Percentiles rank a stretch among this genome's conserved stretches.
Evolutionary conservation across 169 alveolate species (phyloP).

Genomic region (Babesia divergens): DNA sequence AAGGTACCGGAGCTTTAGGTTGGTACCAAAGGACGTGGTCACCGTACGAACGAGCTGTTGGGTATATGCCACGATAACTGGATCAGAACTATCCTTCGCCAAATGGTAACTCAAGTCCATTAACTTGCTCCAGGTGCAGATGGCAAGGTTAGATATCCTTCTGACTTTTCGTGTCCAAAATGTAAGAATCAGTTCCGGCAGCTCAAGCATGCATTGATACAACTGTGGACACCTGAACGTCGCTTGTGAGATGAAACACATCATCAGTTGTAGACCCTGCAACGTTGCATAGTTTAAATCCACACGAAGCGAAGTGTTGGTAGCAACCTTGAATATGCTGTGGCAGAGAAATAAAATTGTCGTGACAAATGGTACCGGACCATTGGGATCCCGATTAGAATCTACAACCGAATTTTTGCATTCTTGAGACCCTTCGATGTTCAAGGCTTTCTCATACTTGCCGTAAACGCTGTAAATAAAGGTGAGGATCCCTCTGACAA

Average conservation of each 20-base stretch:
- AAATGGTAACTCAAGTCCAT: slow-evolving; percentile 7
- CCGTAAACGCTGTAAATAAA: not conserved
- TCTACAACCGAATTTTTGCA: not conserved
- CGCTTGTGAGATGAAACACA: slow-evolving; percentile 16
- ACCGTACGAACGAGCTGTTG: not conserved
- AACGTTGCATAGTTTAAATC: slow-evolving; percentile 38
- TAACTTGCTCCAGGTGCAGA: slow-evolving; percentile 23
- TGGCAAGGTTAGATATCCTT: slow-evolving; percentile 25
- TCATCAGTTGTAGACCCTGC: slow-evolving; percentile 31
- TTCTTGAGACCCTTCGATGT: not conserved
- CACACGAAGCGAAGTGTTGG: slow-evolving; percentile 6
- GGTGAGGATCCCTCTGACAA: slow-evolving; percentile 16
- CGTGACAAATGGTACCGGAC: not conserved
- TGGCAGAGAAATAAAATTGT: not conserved
- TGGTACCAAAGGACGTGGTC: slow-evolving; percentile 17
- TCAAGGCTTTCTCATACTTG: not conserved
- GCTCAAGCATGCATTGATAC: not conserved
- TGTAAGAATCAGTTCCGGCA: slow-evolving; percentile 19
- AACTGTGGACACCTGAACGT: not conserved
- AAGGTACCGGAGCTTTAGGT: slow-evolving; percentile 31
- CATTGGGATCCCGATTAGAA: not conserved
- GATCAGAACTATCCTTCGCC: not conserved
- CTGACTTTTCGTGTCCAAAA: slow-evolving; percentile 45
- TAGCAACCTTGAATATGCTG: slow-evolving; percentile 10
- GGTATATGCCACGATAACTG: not conserved